Conservation (phyloP, 176 grass and related monocot genomes). For the Avena atlantica region DNA sequence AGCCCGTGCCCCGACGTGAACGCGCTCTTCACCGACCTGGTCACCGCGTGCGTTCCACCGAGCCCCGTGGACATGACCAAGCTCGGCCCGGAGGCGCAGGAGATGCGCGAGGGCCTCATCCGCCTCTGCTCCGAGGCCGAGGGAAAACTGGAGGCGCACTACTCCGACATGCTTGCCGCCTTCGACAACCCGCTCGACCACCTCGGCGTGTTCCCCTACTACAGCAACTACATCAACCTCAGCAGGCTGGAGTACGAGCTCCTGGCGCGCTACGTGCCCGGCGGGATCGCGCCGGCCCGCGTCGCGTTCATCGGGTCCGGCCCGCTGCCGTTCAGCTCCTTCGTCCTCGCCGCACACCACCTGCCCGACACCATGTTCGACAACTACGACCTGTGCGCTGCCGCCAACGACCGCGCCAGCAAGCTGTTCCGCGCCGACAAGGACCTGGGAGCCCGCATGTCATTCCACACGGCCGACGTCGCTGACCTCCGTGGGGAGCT, state of each 20-base stretch:
- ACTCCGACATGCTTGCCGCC: conserved; percentile 63
- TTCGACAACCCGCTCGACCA: conserved; percentile 81
- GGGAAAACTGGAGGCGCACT: conserved; percentile 70
- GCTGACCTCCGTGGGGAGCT: conserved; percentile 44
- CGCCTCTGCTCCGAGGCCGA: conserved; percentile 68
- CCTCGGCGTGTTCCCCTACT: conserved; percentile 70
- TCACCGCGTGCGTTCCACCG: conserved; percentile 65
- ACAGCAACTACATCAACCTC: conserved; percentile 62
- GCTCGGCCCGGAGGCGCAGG: conserved; percentile 46
- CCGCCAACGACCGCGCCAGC: conserved; percentile 57
- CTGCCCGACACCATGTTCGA: conserved; percentile 46
- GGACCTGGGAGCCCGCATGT: conserved; percentile 51
- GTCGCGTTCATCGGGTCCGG: conserved; percentile 67
- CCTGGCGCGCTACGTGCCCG: conserved; percentile 46
- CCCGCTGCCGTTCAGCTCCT: conserved; percentile 62
- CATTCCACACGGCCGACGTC: conserved; percentile 77
- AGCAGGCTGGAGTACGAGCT: conserved; percentile 29
- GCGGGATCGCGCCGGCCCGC: conserved; percentile 24
- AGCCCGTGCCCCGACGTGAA: conserved; percentile 62
- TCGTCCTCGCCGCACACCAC: conserved; percentile 51
- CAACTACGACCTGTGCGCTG: conserved; percentile 55
- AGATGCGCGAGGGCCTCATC: conserved; percentile 65
- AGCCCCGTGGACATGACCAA: conserved; percentile 63
- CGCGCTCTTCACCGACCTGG: conserved; percentile 74
- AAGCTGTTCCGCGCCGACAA: conserved; percentile 61